Evolutionary conservation across 2,329 filamentous ascomycete species (phyloP).

Genomic region (Colletotrichum ledebouriae): DNA sequence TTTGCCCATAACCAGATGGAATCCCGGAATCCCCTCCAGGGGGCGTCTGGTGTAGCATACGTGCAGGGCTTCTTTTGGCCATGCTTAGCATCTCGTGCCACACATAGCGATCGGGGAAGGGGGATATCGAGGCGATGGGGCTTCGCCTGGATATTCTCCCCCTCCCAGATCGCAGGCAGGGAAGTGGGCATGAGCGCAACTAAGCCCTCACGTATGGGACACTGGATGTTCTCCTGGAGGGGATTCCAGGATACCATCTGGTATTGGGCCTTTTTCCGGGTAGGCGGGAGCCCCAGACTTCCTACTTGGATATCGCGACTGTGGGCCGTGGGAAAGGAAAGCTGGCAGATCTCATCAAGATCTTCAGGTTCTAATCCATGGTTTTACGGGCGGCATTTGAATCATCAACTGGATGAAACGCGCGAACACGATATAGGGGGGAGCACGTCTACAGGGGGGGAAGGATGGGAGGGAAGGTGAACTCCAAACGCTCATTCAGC

Average conservation of each 20-base stretch:
- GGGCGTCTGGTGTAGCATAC: background rate
- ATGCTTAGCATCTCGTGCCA: background rate
- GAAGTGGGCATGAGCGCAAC: background rate
- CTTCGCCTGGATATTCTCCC: background rate
- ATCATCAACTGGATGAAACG: too few relatives aligned
- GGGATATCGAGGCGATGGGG: constrained; percentile 13
- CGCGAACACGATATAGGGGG: too few relatives aligned
- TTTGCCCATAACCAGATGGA: background rate
- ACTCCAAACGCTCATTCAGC: too few relatives aligned
- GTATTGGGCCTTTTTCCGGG: constrained; percentile 1
- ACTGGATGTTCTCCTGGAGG: background rate
- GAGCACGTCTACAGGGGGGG: too few relatives aligned
- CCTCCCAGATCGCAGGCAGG: background rate
- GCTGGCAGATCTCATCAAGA: background rate
- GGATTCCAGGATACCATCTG: background rate
- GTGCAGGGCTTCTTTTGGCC: background rate
- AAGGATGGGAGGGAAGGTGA: too few relatives aligned
- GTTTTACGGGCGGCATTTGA: too few relatives aligned
- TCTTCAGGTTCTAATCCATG: constrained; percentile 6
- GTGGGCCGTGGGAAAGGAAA: constrained; percentile 9
- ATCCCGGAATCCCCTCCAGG: background rate
- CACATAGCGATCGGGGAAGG: background rate
- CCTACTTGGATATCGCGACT: background rate
- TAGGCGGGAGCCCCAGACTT: constrained; percentile 11
- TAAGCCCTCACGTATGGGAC: background rate